Evolutionary conservation across 805 yeast species (phyloP).

Genomic region (Spathaspora boniae): DNA sequence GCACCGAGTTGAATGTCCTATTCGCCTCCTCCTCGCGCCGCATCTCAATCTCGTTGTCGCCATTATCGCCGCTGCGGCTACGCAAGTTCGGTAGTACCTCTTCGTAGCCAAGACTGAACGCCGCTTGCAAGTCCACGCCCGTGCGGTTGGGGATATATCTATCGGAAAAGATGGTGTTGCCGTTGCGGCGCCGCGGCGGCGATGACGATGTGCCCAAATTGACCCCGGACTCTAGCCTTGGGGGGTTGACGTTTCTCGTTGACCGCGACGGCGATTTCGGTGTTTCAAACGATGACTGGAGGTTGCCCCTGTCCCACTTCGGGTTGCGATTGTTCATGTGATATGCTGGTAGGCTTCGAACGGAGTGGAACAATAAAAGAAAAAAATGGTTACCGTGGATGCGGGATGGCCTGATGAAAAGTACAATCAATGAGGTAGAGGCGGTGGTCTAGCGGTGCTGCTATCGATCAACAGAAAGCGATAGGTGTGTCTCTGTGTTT

Average conservation of each 20-base stretch:
- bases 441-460: too few relatives aligned
- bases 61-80: slow-evolving; percentile 14
- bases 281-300: slow-evolving; percentile 31
- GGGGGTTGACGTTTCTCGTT: slow-evolving; percentile 36
- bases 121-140: slow-evolving; percentile 85
- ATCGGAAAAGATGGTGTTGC: slow-evolving; percentile 62
- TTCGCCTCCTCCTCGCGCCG: slow-evolving; percentile 80
- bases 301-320: too few relatives aligned
- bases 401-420: too few relatives aligned
- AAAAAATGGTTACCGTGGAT: too few relatives aligned
- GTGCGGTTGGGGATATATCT: slow-evolving; percentile 84
- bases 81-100: slow-evolving; percentile 36
- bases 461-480: too few relatives aligned
- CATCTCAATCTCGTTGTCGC: slow-evolving; percentile 61
- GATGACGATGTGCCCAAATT: slow-evolving; percentile 9
- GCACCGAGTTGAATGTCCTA: slow-evolving; percentile 77
- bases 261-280: slow-evolving; percentile 43
- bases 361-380: too few relatives aligned
- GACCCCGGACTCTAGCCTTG: slow-evolving; percentile 25
- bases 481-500: too few relatives aligned
- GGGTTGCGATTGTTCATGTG: too few relatives aligned
- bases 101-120: slow-evolving; percentile 55
- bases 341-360: too few relatives aligned
- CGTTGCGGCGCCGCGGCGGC: slow-evolving; percentile 44
- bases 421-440: too few relatives aligned